Percentiles rank a stretch among this genome's conserved stretches.
Evolutionary conservation across 2,329 filamentous ascomycete species (phyloP).

Genomic region (Alternaria consortialis): DNA sequence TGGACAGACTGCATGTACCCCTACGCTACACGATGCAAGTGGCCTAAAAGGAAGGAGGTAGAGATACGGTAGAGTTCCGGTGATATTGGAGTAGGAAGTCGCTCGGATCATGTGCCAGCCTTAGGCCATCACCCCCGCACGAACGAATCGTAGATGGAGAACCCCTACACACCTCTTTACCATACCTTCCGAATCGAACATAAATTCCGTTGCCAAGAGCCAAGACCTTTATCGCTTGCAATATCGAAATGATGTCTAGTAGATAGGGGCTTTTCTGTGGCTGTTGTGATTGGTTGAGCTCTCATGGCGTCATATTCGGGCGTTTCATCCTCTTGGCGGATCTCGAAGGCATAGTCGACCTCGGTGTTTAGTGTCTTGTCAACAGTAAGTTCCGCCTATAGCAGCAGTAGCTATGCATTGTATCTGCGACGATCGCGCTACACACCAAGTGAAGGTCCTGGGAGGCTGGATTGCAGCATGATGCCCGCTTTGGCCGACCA

Average conservation of each 20-base stretch:
- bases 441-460: not conserved
- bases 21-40: slow-evolving; percentile 15
- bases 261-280: slow-evolving; percentile 15
- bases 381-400: not conserved
- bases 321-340: not conserved
- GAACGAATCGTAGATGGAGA: slow-evolving; percentile 21
- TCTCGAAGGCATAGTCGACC: not conserved
- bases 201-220: slow-evolving; percentile 23
- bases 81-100: slow-evolving; percentile 14
- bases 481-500: not conserved
- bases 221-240: slow-evolving; percentile 15
- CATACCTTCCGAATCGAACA: slow-evolving; percentile 33
- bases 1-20: slow-evolving; percentile 15
- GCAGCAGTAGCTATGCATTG: not conserved
- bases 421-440: not conserved
- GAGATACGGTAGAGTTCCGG: slow-evolving; percentile 17
- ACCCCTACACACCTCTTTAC: slow-evolving; percentile 25
- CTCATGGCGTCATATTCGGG: not conserved
- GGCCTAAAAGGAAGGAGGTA: slow-evolving; percentile 35
- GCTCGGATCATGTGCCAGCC: slow-evolving; percentile 14
- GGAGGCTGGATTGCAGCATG: not conserved
- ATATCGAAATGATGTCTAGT: slow-evolving; percentile 13
- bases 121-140: slow-evolving; percentile 17
- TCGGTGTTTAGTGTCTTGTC: not conserved
- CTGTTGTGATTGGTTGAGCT: slow-evolving; percentile 13